Evolutionary conservation across 2,329 filamentous ascomycete species (phyloP).

Genomic region (Cordyceps javanica): DNA sequence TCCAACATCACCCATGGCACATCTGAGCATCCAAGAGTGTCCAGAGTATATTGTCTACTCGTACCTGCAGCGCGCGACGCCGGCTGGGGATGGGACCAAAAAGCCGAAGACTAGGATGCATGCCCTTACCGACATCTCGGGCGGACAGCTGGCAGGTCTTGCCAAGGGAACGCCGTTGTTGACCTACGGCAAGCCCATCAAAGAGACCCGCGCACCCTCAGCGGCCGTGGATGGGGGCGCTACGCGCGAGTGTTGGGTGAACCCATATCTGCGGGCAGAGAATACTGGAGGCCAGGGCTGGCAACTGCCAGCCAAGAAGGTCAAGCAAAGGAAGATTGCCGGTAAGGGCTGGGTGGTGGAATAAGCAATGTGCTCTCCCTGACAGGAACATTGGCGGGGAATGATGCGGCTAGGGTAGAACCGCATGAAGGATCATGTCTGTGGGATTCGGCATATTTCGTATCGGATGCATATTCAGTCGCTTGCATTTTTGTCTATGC

Average conservation of each 20-base stretch:
- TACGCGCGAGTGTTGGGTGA: conserved; percentile 72
- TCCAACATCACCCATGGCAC: conserved; percentile 73
- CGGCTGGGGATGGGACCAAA: conserved; percentile 46
- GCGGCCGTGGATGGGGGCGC: conserved; percentile 28
- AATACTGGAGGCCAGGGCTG: conserved; percentile 64
- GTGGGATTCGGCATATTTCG: not conserved
- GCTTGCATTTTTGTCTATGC: not conserved
- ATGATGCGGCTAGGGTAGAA: not conserved
- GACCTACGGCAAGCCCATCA: conserved; percentile 83
- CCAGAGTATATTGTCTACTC: conserved; percentile 85
- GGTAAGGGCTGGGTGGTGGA: conserved; percentile 71
- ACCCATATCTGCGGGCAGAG: conserved; percentile 69
- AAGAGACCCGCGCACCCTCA: conserved; percentile 57
- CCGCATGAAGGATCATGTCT: not conserved
- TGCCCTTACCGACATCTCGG: conserved; percentile 72
- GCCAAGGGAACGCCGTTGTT: conserved; percentile 81
- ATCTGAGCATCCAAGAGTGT: conserved; percentile 63
- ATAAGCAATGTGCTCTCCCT: conserved; percentile 24
- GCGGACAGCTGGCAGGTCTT: conserved; percentile 67
- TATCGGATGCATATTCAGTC: not conserved
- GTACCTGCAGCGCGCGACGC: conserved; percentile 66
- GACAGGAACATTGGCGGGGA: too few relatives aligned
- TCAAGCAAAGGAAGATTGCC: conserved; percentile 68
- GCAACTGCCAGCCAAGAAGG: conserved; percentile 79
- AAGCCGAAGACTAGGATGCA: conserved; percentile 77